phyloP scores from a whole-genome alignment of 352 stramenopile species.

The Pythium chondricola region DNA sequence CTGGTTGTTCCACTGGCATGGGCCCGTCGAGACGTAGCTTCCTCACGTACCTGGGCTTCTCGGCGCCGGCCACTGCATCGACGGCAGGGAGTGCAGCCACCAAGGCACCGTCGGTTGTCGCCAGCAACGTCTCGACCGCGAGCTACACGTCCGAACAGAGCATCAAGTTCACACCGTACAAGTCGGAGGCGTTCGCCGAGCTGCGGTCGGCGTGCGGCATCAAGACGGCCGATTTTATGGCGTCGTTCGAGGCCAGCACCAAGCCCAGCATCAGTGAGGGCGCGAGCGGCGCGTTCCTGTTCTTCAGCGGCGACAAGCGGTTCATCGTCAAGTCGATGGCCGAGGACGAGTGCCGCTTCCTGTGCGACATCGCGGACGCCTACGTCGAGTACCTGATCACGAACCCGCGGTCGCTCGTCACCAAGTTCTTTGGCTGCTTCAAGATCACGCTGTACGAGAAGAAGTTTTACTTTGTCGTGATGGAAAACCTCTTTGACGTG shows the following conservation, averaged over 20 bases:
- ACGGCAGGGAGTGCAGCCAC: slow-evolving; percentile 10
- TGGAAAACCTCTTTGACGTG: slow-evolving; percentile 89
- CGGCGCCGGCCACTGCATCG: slow-evolving; percentile 6
- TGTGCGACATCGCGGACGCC: slow-evolving; percentile 78
- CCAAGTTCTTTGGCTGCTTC: slow-evolving; percentile 88
- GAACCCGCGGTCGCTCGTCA: slow-evolving; percentile 73
- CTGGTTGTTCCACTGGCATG: no score
- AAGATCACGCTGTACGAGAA: slow-evolving; percentile 88
- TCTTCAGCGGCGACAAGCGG: slow-evolving; percentile 86
- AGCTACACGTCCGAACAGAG: slow-evolving; percentile 22
- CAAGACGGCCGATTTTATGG: slow-evolving; percentile 49
- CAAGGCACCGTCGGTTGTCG: not conserved
- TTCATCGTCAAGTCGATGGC: slow-evolving; percentile 90
- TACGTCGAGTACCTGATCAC: slow-evolving; percentile 83
- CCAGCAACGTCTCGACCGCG: not conserved
- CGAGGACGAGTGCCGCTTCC: slow-evolving; percentile 71
- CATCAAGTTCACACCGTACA: slow-evolving; percentile 76
- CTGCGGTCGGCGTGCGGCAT: slow-evolving; percentile 69
- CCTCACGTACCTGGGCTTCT: slow-evolving; percentile 19
- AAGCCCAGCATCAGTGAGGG: slow-evolving; percentile 89
- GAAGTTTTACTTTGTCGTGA: slow-evolving; percentile 90
- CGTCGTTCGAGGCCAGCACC: slow-evolving; percentile 74
- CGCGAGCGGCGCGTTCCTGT: slow-evolving; percentile 89
- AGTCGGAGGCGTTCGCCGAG: slow-evolving; percentile 63
- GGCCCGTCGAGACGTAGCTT: slow-evolving; percentile 7